Evolutionary conservation across 176 grass and related monocot genomes (phyloP).

Genomic region (Thalia dealbata): DNA sequence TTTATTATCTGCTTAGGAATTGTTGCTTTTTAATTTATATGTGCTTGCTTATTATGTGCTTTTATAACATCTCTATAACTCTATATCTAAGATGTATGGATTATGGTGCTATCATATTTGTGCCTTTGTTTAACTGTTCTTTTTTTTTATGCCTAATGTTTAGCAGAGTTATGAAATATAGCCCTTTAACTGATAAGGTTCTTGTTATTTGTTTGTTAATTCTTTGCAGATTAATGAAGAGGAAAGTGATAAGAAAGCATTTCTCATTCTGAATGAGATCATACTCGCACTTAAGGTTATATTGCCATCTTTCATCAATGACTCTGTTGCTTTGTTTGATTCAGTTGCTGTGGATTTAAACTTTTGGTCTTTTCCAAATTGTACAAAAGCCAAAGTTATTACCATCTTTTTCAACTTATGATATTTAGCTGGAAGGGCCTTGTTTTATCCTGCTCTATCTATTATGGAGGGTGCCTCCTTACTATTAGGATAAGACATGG

Average conservation of each 20-base stretch:
- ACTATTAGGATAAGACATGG: not conserved
- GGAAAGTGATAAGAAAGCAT: slow-evolving; percentile 69
- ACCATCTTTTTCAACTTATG: not conserved
- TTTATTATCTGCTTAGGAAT: too few relatives aligned
- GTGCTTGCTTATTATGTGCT: not conserved
- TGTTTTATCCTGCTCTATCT: not conserved
- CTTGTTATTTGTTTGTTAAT: not conserved
- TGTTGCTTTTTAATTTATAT: not conserved
- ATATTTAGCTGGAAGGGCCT: not conserved
- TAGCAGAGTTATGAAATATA: too few relatives aligned
- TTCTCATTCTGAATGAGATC: slow-evolving; percentile 94
- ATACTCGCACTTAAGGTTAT: slow-evolving; percentile 78
- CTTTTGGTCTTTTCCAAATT: not conserved
- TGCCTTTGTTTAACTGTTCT: too few relatives aligned
- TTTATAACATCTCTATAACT: not conserved
- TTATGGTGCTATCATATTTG: too few relatives aligned
- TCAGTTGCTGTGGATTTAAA: not conserved
- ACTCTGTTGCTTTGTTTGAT: not conserved
- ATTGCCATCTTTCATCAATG: not conserved
- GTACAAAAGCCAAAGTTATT: not conserved
- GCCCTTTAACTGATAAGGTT: too few relatives aligned
- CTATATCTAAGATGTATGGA: not conserved
- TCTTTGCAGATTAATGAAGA: slow-evolving; percentile 83
- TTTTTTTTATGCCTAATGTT: too few relatives aligned
- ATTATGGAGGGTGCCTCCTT: not conserved